phyloP scores from a whole-genome alignment of 192 early-diverging fungal genomes.

The Polychytrium aggregatum region DNA sequence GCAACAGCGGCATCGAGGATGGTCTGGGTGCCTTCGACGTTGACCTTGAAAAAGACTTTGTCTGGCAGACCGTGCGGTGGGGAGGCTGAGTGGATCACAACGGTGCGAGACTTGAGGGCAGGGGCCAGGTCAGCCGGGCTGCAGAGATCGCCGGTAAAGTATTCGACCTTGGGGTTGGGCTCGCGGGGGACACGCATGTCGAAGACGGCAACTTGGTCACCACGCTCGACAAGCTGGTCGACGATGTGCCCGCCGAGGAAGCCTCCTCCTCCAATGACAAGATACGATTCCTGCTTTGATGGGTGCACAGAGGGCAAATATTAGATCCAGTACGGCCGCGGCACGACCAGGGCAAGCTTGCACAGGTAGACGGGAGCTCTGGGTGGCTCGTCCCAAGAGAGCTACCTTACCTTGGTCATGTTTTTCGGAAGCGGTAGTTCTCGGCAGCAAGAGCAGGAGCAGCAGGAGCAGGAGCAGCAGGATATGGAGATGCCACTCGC shows the following conservation, averaged over 20 bases:
- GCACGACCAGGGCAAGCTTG: no score
- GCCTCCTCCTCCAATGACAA: slow-evolving; percentile 64
- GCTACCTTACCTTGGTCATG: no score
- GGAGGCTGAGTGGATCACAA: slow-evolving; percentile 85
- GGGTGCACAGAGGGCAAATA: no score
- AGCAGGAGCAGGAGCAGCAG: no score
- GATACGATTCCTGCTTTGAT: slow-evolving; percentile 16
- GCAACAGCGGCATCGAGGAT: slow-evolving; percentile 65
- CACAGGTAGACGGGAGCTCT: no score
- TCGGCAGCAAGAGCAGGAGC: no score
- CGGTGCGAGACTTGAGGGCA: slow-evolving; percentile 52
- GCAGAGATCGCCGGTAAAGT: slow-evolving; percentile 53
- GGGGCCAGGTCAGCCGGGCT: slow-evolving; percentile 30
- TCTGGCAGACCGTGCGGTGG: slow-evolving; percentile 63
- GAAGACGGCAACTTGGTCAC: slow-evolving; percentile 61
- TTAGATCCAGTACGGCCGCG: no score
- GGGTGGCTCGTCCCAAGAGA: no score
- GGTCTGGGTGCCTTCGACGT: slow-evolving; percentile 74
- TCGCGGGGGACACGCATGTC: slow-evolving; percentile 46
- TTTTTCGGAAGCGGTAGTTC: no score
- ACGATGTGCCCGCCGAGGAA: slow-evolving; percentile 78
- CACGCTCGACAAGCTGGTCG: slow-evolving; percentile 54
- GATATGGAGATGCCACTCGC: no score
- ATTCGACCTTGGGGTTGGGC: slow-evolving; percentile 18
- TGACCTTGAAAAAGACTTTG: slow-evolving; percentile 56